phyloP scores from a whole-genome alignment of 176 grass and related monocot species.

The Musa beccarii region DNA sequence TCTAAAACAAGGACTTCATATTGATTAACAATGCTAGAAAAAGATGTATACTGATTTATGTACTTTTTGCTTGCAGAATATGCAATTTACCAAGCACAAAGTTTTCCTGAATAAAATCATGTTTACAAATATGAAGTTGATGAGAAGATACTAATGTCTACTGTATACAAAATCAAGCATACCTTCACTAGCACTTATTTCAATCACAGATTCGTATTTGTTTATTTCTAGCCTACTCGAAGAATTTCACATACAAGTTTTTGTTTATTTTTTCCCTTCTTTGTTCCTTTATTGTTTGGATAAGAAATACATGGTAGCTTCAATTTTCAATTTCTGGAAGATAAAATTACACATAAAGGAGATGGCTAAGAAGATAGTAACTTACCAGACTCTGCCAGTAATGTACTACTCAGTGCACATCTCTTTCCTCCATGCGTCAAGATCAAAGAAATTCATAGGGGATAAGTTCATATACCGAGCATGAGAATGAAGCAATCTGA shows the following conservation, averaged over 20 bases:
- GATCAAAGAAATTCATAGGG: conserved; percentile 97
- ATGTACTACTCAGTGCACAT: conserved; percentile 95
- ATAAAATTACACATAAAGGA: background rate
- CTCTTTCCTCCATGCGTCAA: conserved; percentile 82
- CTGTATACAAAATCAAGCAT: background rate
- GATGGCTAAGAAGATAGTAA: background rate
- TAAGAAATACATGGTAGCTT: background rate
- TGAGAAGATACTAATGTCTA: background rate
- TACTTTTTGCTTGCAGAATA: no score
- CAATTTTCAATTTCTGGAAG: background rate
- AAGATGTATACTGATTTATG: no score
- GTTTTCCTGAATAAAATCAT: background rate
- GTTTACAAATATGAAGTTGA: background rate
- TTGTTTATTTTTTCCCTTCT: background rate
- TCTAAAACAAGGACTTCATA: no score
- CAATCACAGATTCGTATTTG: background rate
- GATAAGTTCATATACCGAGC: conserved; percentile 97
- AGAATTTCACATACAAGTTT: background rate
- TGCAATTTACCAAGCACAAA: no score
- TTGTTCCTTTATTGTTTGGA: background rate
- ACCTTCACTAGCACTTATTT: background rate
- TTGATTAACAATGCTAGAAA: no score
- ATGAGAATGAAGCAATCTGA: conserved; percentile 90
- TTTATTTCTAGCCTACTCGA: background rate
- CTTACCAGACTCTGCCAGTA: conserved; percentile 96